phyloP scores from a whole-genome alignment of 208 protist species.

The Acanthamoeba lenticulata region DNA sequence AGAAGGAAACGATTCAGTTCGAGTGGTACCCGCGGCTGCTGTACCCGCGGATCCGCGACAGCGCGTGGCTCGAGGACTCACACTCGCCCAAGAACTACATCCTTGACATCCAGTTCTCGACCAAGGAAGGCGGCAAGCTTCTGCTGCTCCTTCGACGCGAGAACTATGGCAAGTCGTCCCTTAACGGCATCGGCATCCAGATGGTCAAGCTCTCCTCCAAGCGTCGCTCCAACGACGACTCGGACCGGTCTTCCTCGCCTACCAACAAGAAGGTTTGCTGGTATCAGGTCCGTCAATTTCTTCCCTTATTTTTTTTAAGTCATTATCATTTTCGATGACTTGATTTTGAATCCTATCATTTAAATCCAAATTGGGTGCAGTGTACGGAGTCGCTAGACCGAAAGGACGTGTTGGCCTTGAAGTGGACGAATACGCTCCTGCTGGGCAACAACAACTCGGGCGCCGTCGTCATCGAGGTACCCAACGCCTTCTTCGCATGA shows the following conservation, averaged over 20 bases:
- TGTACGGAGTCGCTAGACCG: slow-evolving; percentile 39
- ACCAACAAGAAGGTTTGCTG: slow-evolving; percentile 62
- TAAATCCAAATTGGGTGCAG: background rate
- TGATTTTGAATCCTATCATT: too few species aligned
- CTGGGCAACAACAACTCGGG: slow-evolving; percentile 57
- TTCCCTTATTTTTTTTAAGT: too few species aligned
- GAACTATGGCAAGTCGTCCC: slow-evolving; percentile 21
- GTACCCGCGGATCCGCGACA: background rate
- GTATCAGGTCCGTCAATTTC: too few species aligned
- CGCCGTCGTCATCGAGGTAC: slow-evolving; percentile 37
- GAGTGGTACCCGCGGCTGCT: slow-evolving; percentile 63
- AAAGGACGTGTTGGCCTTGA: slow-evolving; percentile 30
- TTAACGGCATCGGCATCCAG: slow-evolving; percentile 66
- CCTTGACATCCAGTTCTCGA: slow-evolving; percentile 63
- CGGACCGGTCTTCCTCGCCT: too few species aligned
- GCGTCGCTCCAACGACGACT: background rate
- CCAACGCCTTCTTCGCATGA: background rate
- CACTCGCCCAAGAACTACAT: slow-evolving; percentile 68
- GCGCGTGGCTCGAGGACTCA: slow-evolving; percentile 23
- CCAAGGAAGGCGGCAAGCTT: slow-evolving; percentile 54
- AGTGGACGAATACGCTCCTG: slow-evolving; percentile 66
- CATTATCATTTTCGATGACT: too few species aligned
- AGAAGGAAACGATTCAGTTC: slow-evolving; percentile 62
- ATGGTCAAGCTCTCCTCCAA: slow-evolving; percentile 60
- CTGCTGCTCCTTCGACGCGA: slow-evolving; percentile 56